phyloP scores from a whole-genome alignment of 495 filamentous ascomycete species.

The Collariella sp. region DNA sequence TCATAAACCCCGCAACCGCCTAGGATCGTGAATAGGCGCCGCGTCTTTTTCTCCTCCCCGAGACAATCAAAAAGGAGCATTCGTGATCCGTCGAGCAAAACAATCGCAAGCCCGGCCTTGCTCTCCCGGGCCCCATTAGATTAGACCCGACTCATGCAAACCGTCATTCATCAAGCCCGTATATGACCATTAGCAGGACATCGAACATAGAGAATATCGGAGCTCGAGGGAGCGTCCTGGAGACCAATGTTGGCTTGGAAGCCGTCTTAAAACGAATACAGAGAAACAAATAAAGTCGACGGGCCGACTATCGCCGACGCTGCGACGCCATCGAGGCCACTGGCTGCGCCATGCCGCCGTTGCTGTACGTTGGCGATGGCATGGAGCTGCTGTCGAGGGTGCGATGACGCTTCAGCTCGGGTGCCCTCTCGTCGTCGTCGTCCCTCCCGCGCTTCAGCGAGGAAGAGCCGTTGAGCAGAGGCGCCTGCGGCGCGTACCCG shows the following conservation, averaged over 20 bases:
- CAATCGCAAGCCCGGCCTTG: background rate
- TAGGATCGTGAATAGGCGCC: slow-evolving; percentile 19
- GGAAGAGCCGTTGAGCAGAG: slow-evolving; percentile 53
- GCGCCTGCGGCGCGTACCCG: slow-evolving; percentile 45
- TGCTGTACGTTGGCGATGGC: slow-evolving; percentile 35
- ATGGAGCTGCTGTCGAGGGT: slow-evolving; percentile 45
- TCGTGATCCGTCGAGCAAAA: slow-evolving; percentile 18
- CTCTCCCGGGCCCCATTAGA: background rate
- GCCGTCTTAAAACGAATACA: slow-evolving; percentile 30
- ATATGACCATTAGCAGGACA: slow-evolving; percentile 31
- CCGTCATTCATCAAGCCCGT: slow-evolving; percentile 28
- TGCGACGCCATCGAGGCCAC: slow-evolving; percentile 30
- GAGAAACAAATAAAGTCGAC: slow-evolving; percentile 10
- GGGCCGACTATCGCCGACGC: slow-evolving; percentile 22
- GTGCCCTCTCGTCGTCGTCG: slow-evolving; percentile 62
- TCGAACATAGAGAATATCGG: slow-evolving; percentile 15
- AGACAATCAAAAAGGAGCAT: background rate
- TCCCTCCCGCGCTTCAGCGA: slow-evolving; percentile 59
- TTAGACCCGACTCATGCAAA: slow-evolving; percentile 13
- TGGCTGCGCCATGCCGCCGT: slow-evolving; percentile 37
- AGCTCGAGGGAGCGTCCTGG: slow-evolving; percentile 24
- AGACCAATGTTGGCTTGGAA: background rate
- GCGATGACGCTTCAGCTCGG: slow-evolving; percentile 73
- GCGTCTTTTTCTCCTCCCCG: slow-evolving; percentile 3
- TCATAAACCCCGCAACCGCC: slow-evolving; percentile 7